phyloP scores from a whole-genome alignment of 73 alveolate species.

The Tetrahymena elliotti region DNA sequence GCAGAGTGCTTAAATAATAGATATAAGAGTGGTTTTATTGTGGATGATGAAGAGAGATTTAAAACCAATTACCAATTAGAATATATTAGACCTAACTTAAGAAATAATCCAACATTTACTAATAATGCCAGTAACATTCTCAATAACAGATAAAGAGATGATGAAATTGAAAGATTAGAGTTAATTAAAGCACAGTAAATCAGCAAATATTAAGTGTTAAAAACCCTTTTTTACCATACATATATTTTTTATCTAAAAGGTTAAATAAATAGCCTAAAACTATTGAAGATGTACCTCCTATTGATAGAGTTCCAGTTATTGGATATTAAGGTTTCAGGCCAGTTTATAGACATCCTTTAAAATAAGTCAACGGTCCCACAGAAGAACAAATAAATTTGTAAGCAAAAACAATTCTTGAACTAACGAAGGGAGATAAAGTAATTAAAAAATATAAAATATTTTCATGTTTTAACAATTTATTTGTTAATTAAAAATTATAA shows the following conservation, averaged over 20 bases:
- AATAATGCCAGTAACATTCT: not conserved
- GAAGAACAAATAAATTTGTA: not conserved
- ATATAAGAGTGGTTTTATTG: conserved; percentile 16
- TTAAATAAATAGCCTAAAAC: conserved; percentile 21
- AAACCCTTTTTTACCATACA: not conserved
- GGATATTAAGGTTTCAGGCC: conserved; percentile 45
- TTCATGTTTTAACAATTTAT: not conserved
- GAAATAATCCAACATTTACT: not conserved
- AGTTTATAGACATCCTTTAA: conserved; percentile 40
- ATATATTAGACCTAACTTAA: conserved; percentile 2
- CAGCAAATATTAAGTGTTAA: not conserved
- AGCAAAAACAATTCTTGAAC: not conserved
- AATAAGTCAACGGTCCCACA: not conserved
- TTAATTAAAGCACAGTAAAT: not conserved
- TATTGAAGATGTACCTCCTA: conserved; percentile 42
- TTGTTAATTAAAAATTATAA: not conserved
- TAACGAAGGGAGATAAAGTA: not conserved
- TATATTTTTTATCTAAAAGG: not conserved
- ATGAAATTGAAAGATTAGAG: not conserved
- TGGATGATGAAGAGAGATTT: conserved; percentile 30
- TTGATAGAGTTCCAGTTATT: conserved; percentile 40
- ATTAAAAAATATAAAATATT: not conserved
- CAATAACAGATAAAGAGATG: not conserved
- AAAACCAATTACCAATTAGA: conserved; percentile 18
- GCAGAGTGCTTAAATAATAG: conserved; percentile 45